Base-by-base conservation (phyloP, 768 basidiomycete genomes). In the Pleurotus platypus region DNA sequence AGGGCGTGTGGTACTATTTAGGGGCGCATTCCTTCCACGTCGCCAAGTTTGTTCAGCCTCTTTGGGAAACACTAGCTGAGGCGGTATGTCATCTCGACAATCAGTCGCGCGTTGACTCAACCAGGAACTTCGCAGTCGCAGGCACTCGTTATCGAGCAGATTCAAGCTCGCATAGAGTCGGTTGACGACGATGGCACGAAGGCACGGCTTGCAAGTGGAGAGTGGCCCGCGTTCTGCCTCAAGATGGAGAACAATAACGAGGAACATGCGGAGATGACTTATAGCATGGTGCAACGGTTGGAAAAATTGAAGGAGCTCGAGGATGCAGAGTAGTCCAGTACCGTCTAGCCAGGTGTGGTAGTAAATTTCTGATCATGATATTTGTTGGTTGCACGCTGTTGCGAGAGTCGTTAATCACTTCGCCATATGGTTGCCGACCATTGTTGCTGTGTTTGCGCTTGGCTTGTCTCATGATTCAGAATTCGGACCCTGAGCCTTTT, bases 1-100 rank as follows among this genome's bases (percentile, higher is more conserved):
- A 82, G 78, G 70, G 72, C 39, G 67, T 57, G 1, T 83, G 82
- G 82, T 79, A 66, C 59, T 84, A 81, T 57, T 70, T 84, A 22
- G 82, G 82, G 12, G 75, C 73, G n/a, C 70, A 76, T 46, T 61
- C 67, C n/a, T 84, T 80, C 79, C 64, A 63, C 0, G 57, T 73
- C 13, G 64, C 62, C 4, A 58, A 72, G 6, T 55, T 68, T 24
- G 55, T 61, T 38, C 58, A 64, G 57, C 57, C 63, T 5, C 61
- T 81, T 43, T 82, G 80, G 80, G 67, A 69, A 20, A 65, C 64
- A n/a, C 69, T 72, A 57, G 67, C 59, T 49, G 65, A 66, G 46
- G 70, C 63, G 64, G 80, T 78, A 63, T 67, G 69, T 50, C 35
- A 15, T 9, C 38, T 38, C 38, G 45, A 22, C 20, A 8, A 26